Percentiles rank a stretch among this genome's conserved stretches.
These are phyloP conservation scores for Termitomyces sp. DNA, from an alignment of 768 basidiomycete genomes.

Conservation along the genomic window DNA sequence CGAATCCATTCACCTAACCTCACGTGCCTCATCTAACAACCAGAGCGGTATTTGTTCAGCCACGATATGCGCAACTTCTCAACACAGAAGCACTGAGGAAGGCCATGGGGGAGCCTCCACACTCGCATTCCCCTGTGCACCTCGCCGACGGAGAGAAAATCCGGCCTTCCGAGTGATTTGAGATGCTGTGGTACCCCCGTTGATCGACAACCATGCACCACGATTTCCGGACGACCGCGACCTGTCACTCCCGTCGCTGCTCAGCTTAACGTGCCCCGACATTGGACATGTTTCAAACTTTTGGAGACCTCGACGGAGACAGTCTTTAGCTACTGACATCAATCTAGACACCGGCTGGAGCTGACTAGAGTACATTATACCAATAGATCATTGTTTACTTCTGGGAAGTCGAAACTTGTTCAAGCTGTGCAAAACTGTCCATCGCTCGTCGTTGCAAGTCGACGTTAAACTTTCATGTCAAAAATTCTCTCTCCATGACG, in stretches of 20 bases:
- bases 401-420: background rate
- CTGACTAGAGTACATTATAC: background rate
- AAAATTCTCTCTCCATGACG: background rate
- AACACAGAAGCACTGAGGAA: conserved; percentile 53
- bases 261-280: background rate
- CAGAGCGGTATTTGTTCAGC: conserved; percentile 86
- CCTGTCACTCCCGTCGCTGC: background rate
- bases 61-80: conserved; percentile 77
- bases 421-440: conserved; percentile 7
- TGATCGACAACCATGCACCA: background rate
- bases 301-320: background rate
- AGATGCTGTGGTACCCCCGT: background rate
- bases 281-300: background rate
- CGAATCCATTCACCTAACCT: conserved; percentile 3
- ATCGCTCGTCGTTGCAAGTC: background rate
- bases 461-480: background rate
- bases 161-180: conserved; percentile 11
- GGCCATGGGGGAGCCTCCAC: conserved; percentile 56
- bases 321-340: background rate
- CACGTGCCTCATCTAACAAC: conserved; percentile 1
- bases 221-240: background rate
- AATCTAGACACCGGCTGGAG: background rate
- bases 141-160: conserved; percentile 33
- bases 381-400: background rate
- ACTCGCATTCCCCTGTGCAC: conserved; percentile 27